Percentiles rank a stretch among this genome's conserved stretches.
Evolutionary conservation across 495 filamentous ascomycete genomes (phyloP).

Genomic region (Penicillium antarcticum): DNA sequence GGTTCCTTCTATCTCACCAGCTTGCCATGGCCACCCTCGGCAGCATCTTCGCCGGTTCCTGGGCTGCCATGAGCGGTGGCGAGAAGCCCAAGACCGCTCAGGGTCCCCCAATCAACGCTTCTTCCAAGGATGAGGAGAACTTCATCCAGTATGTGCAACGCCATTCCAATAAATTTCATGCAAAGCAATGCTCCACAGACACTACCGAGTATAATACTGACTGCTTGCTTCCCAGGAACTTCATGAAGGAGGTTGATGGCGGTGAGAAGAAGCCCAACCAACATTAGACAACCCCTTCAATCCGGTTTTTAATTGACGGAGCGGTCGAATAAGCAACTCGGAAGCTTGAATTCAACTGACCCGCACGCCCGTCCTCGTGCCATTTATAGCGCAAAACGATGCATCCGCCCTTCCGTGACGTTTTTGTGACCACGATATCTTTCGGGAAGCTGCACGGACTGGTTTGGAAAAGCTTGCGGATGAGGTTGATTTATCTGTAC

Average conservation of each 20-base stretch:
- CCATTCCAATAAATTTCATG: background rate
- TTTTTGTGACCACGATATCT: constrained; percentile 2
- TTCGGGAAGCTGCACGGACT: constrained; percentile 10
- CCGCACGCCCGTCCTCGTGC: constrained; percentile 15
- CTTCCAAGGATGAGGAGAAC: constrained; percentile 87
- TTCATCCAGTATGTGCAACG: constrained; percentile 83
- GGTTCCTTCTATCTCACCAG: constrained; percentile 42
- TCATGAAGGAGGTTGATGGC: constrained; percentile 67
- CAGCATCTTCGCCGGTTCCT: constrained; percentile 57
- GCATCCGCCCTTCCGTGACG: constrained; percentile 2
- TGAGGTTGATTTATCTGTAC: constrained; percentile 36
- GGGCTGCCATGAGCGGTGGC: constrained; percentile 54
- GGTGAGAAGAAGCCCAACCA: constrained; percentile 64
- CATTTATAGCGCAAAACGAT: constrained; percentile 1
- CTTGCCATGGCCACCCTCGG: constrained; percentile 83
- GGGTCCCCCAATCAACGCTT: constrained; percentile 80
- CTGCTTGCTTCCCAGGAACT: constrained; percentile 56
- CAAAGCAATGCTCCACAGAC: background rate
- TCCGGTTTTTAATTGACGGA: constrained; percentile 18
- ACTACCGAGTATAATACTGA: constrained; percentile 2
- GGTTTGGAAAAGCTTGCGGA: constrained; percentile 13
- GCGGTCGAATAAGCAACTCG: constrained; percentile 11
- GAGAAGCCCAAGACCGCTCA: constrained; percentile 56
- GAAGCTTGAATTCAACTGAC: constrained; percentile 16
- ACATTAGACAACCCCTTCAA: constrained; percentile 45